Evolutionary conservation across 129 eudicot genomes (phyloP).

Genomic region (Flaveria bidentis): DNA sequence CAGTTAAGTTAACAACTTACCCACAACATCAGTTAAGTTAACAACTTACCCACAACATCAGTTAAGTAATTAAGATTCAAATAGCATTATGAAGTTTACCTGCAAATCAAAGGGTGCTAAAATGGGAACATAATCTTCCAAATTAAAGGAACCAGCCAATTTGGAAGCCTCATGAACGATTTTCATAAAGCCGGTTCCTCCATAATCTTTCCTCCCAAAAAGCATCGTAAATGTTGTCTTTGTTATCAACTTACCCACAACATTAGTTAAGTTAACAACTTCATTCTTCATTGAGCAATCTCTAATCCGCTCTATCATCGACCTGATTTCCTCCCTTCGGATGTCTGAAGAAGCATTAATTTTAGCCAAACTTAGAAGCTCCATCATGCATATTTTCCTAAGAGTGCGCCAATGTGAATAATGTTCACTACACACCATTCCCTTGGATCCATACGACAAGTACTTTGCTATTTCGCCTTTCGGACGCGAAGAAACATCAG

Average conservation of each 20-base stretch:
- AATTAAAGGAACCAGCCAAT: not conserved
- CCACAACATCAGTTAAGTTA: no score
- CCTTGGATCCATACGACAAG: not conserved
- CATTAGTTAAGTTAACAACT: not conserved
- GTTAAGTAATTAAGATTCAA: no score
- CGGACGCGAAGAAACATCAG: not conserved
- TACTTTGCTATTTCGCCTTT: not conserved
- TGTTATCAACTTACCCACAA: not conserved
- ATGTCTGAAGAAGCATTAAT: not conserved
- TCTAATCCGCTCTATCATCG: not conserved
- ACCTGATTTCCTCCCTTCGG: not conserved
- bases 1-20: no score
- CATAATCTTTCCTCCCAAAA: not conserved
- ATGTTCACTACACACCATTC: not conserved
- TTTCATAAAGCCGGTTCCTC: not conserved
- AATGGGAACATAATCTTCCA: not conserved
- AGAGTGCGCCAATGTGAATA: not conserved
- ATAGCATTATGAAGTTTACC: not conserved
- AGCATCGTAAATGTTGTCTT: not conserved
- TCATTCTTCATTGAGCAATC: not conserved
- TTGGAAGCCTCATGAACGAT: not conserved
- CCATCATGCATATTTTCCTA: not conserved
- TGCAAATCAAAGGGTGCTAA: not conserved
- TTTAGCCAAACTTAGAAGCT: not conserved
- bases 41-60: no score